Evolutionary conservation across 306 rosid species (phyloP), one percentile per base, ranked within the genome.

Genomic region (Chamaecrista fasciculata): DNA sequence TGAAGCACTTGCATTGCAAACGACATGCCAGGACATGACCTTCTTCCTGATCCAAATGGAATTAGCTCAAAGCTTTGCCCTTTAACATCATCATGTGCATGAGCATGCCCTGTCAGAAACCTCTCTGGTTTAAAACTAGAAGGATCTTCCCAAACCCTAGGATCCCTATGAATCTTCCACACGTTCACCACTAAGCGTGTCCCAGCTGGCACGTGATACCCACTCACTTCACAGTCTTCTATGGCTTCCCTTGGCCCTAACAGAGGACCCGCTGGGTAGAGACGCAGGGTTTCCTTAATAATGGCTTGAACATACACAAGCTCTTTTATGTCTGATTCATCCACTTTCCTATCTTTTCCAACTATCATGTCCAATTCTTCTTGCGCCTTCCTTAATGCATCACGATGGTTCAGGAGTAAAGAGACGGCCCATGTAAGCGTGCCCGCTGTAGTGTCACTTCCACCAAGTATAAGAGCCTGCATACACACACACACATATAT

Each of bases 111-210:
- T 28, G 75, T 51, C 53, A 82, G 59, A 18, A 78, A 78, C 55
- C 86, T 74, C 58, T 70, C 69, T 6, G 83, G 86, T 65, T 46
- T 67, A 69, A 82, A 82, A 8, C 55, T 52, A 10, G 42, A 57
- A 20, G 83, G 81, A n/a, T 78, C 70, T 1, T 34, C 4, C 81
- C 86, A 78, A 42, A 71, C 64, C 8, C 64, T 65, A 24, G 28
- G 62, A 20, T 78, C 86, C 6, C 81, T 12, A 11, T 82, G 86
- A 34, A 78, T 78, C 75, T 78, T 82, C 83, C 81, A 78, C 5
- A 10, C 62, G 48, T 82, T 82, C 70, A 82, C 76, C 70, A 82
- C 74, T 43, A 82, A 57, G 6, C 59, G 78, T 48, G 83, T 82
- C 25, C 83, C 75, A 9, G 76, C 49, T 53, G 86, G 83, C 48